Conservation (phyloP, 2,329 filamentous ascomycete species). For the Cordyceps cateniannulata region DNA sequence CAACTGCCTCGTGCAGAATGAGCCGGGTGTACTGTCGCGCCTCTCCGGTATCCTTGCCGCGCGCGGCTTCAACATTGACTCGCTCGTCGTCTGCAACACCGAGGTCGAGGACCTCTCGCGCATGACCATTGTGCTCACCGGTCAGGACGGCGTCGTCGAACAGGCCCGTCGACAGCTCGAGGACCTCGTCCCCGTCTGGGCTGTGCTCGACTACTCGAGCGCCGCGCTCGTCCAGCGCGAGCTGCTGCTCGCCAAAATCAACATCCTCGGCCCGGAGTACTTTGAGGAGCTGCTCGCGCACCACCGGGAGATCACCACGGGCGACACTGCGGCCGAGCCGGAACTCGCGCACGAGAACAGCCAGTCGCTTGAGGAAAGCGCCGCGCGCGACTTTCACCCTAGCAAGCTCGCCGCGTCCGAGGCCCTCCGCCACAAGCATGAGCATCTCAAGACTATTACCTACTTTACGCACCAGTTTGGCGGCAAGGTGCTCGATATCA, state of each 20-base stretch:
- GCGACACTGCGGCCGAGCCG: conserved; percentile 39
- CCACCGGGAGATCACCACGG: conserved; percentile 75
- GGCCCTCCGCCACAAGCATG: conserved; percentile 91
- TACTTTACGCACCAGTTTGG: conserved; percentile 97
- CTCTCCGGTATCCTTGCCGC: conserved; percentile 95
- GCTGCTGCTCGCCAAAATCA: conserved; percentile 90
- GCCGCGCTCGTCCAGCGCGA: conserved; percentile 93
- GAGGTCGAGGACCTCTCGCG: conserved; percentile 94
- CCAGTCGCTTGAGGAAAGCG: conserved; percentile 37
- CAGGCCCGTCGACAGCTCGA: conserved; percentile 93
- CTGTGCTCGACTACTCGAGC: conserved; percentile 90
- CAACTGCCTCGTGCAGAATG: conserved; percentile 98
- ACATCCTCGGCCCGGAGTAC: conserved; percentile 93
- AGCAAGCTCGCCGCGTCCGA: conserved; percentile 79
- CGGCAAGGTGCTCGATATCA: conserved; percentile 95
- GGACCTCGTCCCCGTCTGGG: conserved; percentile 96
- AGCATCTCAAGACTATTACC: conserved; percentile 93
- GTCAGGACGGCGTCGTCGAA: conserved; percentile 95
- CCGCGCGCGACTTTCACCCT: conserved; percentile 74
- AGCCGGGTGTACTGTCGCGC: conserved; percentile 92
- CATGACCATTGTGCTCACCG: conserved; percentile 97
- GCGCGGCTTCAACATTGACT: conserved; percentile 98
- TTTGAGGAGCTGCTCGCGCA: conserved; percentile 95
- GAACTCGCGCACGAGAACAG: conserved; percentile 25
- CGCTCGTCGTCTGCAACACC: conserved; percentile 93